Base-by-base conservation (phyloP, 495 filamentous ascomycete species). In the Annulohypoxylon stygium region DNA sequence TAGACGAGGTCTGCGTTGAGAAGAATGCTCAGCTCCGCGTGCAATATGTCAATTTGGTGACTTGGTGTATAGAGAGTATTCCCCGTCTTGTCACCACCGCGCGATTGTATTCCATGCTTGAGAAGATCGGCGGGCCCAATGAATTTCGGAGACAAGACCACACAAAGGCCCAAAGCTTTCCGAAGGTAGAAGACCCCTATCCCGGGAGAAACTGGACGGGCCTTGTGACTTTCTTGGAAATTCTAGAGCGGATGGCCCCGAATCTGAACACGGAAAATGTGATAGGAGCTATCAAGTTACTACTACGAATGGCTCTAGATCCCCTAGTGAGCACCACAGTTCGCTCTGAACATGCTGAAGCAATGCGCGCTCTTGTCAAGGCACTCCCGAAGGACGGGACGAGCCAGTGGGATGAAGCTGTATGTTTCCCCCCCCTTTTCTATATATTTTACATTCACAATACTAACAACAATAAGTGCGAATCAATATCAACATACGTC, bases 1-100 rank as follows among this genome's bases (percentile, higher is more conserved):
- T 97, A 10, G 82, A 89, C 45, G 89, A 93, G 69, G 83, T 91
- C n/a, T 86, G 88, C 54, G 75, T 82, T 10, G 91, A 93, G 73
- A 82, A 81, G 45, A 86, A 86, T 43, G 86, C 88, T 33, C 87
- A 88, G 65, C 81, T 96, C 36, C 86, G 89, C 63, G 78, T 85
- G 48, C 89, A 91, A 59, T 96, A 95, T 81, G 81, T 86, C 43
- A 83, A 87, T 30, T 73, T 85, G 3, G 61, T 85, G 4, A 64
- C 69, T 3, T 59, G 75, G 7, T 85, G 82, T 47, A 62, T 64
- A 0, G 78, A 82, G 6, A 83, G 86, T 23, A 76, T 82, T 30
- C 23, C 69, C 5, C 81, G 81, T 5, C 73, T 83, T 0, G 61
- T 88, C 20, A 78, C 78, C n/a, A 75, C 81, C 2, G 61, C 73